Conservation (phyloP, 805 yeast species). For the Spathaspora gorwiae region DNA sequence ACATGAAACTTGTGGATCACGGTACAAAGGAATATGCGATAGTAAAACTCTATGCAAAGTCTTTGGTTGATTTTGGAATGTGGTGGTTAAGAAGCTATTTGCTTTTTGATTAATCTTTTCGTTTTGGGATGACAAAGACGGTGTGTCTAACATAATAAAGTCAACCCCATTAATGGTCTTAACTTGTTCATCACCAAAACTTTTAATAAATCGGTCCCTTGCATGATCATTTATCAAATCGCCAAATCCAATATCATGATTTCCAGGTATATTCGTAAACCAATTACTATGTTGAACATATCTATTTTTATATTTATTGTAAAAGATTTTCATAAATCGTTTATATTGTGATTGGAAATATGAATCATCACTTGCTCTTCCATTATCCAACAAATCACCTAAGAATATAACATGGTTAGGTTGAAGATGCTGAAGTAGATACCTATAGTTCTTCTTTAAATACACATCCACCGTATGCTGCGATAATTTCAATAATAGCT, state of each 20-base stretch:
- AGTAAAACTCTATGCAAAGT: conserved; percentile 60
- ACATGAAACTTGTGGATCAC: conserved; percentile 63
- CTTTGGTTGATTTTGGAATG: conserved; percentile 4
- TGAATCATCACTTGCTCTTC: conserved; percentile 26
- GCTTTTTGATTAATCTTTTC: conserved; percentile 47
- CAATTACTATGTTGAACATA: conserved; percentile 20
- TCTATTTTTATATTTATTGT: conserved; percentile 11
- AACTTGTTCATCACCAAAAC: conserved; percentile 30
- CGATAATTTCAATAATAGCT: conserved; percentile 25
- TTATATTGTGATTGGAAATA: conserved; percentile 25
- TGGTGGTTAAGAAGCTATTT: conserved; percentile 39
- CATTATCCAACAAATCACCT: conserved; percentile 43
- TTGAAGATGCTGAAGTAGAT: conserved; percentile 23
- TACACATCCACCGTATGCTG: conserved; percentile 40
- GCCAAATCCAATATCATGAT: conserved; percentile 95
- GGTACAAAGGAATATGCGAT: conserved; percentile 81
- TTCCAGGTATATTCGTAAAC: conserved; percentile 62
- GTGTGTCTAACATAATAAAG: conserved; percentile 61
- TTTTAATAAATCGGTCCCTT: conserved; percentile 22
- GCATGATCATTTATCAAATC: conserved; percentile 47
- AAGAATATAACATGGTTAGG: conserved; percentile 38
- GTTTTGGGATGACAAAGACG: conserved; percentile 60
- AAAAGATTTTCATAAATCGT: conserved; percentile 32
- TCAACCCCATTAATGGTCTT: conserved; percentile 27
- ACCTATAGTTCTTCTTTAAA: conserved; percentile 32